Conservation (phyloP, 1,139 yeast genomes). For the Geotrichum klebahnii region DNA sequence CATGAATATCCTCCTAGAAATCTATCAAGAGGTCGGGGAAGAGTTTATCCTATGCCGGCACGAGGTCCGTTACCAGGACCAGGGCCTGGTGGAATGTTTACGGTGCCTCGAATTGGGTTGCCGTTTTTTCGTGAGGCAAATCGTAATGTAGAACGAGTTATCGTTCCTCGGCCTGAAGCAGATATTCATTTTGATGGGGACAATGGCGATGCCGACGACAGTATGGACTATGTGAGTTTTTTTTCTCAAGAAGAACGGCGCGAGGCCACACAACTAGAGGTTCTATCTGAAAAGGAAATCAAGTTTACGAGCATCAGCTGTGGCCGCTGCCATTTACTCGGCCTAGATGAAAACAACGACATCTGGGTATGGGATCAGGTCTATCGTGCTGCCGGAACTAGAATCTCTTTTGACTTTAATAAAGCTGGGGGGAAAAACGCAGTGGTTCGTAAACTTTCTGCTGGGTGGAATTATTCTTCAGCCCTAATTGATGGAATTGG, state of each 20-base stretch:
- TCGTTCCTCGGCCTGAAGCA: no score
- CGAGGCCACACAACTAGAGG: slow-evolving; percentile 8
- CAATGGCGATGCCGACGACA: slow-evolving; percentile 1
- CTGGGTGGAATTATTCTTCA: slow-evolving; percentile 68
- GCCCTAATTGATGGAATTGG: slow-evolving; percentile 53
- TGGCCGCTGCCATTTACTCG: slow-evolving; percentile 66
- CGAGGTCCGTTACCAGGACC: no score
- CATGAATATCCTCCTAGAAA: no score
- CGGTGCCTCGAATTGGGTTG: no score
- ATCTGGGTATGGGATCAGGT: slow-evolving; percentile 61
- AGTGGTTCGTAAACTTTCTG: slow-evolving; percentile 45
- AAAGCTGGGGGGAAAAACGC: slow-evolving; percentile 20
- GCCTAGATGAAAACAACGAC: slow-evolving; percentile 50
- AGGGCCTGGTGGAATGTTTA: no score
- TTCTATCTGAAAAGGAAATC: slow-evolving; percentile 5
- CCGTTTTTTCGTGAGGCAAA: no score
- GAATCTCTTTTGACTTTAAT: slow-evolving; percentile 42
- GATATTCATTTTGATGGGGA: no score
- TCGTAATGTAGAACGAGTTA: no score
- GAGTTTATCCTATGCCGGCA: not conserved
- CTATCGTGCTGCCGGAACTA: slow-evolving; percentile 44
- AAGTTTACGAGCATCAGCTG: slow-evolving; percentile 52
- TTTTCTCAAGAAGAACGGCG: slow-evolving; percentile 1
- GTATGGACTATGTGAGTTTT: slow-evolving; percentile 6
- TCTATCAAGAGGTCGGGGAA: no score